phyloP scores from a whole-genome alignment of 108 stramenopile species.

The Thalassiosira profunda region DNA sequence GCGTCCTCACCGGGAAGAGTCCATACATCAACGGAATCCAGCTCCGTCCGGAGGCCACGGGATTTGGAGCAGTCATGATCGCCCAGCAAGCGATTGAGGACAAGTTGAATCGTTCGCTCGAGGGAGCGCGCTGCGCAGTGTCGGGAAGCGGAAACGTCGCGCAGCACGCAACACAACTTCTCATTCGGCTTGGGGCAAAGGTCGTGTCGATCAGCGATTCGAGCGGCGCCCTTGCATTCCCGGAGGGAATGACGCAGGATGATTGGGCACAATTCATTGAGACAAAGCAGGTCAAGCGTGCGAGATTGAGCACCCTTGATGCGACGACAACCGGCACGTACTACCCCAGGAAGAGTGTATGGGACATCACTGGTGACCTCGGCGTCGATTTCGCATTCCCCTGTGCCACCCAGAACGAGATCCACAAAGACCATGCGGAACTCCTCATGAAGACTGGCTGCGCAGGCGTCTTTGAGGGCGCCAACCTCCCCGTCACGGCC shows the following conservation, averaged over 20 bases:
- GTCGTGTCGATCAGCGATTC: constrained; percentile 93
- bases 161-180: constrained; percentile 66
- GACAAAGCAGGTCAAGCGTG: constrained; percentile 63
- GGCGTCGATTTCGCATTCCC: constrained; percentile 73
- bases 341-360: constrained; percentile 44
- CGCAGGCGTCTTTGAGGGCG: constrained; percentile 73
- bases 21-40: constrained; percentile 67
- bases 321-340: constrained; percentile 46
- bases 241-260: constrained; percentile 66
- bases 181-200: constrained; percentile 70
- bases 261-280: constrained; percentile 56
- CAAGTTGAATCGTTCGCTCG: constrained; percentile 35
- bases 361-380: constrained; percentile 48
- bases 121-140: constrained; percentile 69
- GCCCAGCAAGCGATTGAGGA: constrained; percentile 72
- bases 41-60: constrained; percentile 81
- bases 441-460: constrained; percentile 63
- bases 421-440: constrained; percentile 55
- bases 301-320: constrained; percentile 53
- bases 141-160: constrained; percentile 81
- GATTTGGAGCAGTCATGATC: constrained; percentile 80
- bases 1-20: constrained; percentile 81
- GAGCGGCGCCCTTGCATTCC: constrained; percentile 71
- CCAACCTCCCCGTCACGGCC: constrained; percentile 74
- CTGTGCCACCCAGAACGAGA: constrained; percentile 91